Conservation (phyloP, 306 rosid genomes). For the Lithocarpus polystachyus region DNA sequence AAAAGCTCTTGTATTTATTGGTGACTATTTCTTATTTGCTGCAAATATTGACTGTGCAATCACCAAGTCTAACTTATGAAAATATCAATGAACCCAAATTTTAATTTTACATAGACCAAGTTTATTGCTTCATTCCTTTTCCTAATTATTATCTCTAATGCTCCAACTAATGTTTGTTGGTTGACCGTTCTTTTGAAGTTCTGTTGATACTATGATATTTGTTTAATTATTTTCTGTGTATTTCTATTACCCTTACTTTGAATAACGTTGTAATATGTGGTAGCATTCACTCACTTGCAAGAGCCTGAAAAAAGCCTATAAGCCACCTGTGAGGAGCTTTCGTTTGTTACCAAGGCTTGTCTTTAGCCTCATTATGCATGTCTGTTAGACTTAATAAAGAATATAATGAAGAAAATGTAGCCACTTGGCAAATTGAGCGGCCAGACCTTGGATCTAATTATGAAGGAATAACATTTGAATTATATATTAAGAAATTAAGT, state of each 20-base stretch:
- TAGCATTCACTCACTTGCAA: slow-evolving; percentile 45
- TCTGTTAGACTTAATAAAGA: background rate
- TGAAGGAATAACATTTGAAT: too few species aligned
- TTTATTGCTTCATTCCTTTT: background rate
- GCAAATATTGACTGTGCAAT: background rate
- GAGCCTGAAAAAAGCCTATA: slow-evolving; percentile 93
- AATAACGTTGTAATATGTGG: background rate
- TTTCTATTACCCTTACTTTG: background rate
- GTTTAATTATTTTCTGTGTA: background rate
- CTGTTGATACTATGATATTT: background rate
- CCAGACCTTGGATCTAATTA: slow-evolving; percentile 12
- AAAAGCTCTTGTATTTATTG: background rate
- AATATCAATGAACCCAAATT: background rate
- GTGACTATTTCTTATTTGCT: background rate
- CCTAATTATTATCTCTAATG: background rate
- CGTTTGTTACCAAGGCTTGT: slow-evolving; percentile 95
- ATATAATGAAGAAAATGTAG: slow-evolving; percentile 8
- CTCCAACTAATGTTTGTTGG: background rate
- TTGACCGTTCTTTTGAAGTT: background rate
- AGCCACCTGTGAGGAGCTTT: slow-evolving; percentile 96
- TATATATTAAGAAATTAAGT: too few species aligned
- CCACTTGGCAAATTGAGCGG: slow-evolving; percentile 9
- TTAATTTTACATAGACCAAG: background rate
- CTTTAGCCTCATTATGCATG: slow-evolving; percentile 2
- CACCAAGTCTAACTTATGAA: too few species aligned